Conservation (phyloP, 345 rosid genomes). For the Citrus mangshanensis region DNA sequence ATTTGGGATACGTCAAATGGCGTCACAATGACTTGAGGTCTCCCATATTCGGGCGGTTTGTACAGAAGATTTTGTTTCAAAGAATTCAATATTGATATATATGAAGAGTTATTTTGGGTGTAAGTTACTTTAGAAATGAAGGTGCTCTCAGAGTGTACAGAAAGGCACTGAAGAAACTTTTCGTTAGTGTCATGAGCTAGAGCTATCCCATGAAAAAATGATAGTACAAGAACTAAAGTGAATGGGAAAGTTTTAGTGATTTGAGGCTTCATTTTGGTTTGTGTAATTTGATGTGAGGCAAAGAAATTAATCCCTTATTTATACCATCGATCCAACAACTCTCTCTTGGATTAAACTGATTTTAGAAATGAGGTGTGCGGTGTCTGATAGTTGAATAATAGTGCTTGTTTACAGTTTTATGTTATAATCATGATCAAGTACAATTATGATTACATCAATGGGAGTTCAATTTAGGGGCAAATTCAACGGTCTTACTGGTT, state of each 20-base stretch:
- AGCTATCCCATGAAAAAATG: background rate
- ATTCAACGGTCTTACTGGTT: no score
- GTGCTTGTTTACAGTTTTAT: no score
- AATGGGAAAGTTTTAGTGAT: background rate
- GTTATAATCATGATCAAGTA: no score
- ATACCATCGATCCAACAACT: background rate
- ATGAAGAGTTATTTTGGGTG: slow-evolving; percentile 2
- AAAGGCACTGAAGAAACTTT: background rate
- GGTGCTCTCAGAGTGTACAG: background rate
- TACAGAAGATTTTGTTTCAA: slow-evolving; percentile 4
- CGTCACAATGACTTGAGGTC: slow-evolving; percentile 1
- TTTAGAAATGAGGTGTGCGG: background rate
- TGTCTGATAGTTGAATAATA: no score
- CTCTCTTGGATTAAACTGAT: background rate
- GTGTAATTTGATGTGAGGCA: background rate
- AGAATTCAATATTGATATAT: background rate
- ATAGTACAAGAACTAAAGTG: background rate
- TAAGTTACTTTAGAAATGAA: background rate
- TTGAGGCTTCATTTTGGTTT: background rate
- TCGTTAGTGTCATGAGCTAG: background rate
- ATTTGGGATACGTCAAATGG: background rate
- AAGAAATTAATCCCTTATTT: background rate
- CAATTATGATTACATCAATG: no score
- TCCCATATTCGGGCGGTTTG: background rate
- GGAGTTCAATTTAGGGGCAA: no score